Percentiles rank a stretch among this genome's conserved stretches.
phyloP scores from a whole-genome alignment of 2,329 filamentous ascomycete species.

The Alternaria arborescens region DNA sequence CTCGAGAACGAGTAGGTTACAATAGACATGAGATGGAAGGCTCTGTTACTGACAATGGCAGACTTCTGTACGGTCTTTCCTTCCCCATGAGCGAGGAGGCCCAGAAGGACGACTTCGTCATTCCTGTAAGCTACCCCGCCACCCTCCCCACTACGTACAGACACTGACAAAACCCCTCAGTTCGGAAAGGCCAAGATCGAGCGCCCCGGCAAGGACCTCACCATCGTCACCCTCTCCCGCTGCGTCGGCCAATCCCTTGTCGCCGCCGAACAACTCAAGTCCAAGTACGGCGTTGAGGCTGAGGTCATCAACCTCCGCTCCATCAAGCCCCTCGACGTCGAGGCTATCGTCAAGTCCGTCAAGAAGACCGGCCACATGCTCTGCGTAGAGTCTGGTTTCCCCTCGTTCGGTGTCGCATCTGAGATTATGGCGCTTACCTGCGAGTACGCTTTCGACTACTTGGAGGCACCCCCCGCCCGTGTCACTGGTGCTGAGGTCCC shows the following conservation, averaged over 20 bases:
- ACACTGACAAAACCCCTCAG: slow-evolving; percentile 40
- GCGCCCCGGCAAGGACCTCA: slow-evolving; percentile 93
- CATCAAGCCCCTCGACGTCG: slow-evolving; percentile 94
- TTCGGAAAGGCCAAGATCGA: slow-evolving; percentile 99
- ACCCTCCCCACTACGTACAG: not conserved
- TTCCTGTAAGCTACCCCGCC: slow-evolving; percentile 65
- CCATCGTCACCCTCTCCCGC: slow-evolving; percentile 92
- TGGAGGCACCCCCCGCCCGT: slow-evolving; percentile 90
- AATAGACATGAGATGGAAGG: not conserved
- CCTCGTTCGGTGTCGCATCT: slow-evolving; percentile 88
- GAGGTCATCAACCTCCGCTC: slow-evolving; percentile 99
- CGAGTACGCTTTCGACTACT: slow-evolving; percentile 98
- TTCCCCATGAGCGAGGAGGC: slow-evolving; percentile 98
- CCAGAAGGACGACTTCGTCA: slow-evolving; percentile 94
- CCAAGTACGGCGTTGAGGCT: slow-evolving; percentile 93
- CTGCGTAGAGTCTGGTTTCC: slow-evolving; percentile 94
- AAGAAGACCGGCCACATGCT: slow-evolving; percentile 98
- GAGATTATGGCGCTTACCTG: slow-evolving; percentile 94
- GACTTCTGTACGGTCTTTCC: slow-evolving; percentile 83
- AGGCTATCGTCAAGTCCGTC: slow-evolving; percentile 93
- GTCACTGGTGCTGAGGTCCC: slow-evolving; percentile 97
- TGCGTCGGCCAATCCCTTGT: slow-evolving; percentile 91
- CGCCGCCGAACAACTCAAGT: slow-evolving; percentile 90
- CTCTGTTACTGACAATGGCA: slow-evolving; percentile 49
- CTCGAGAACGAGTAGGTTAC: slow-evolving; percentile 60